These are phyloP conservation scores for Alternaria novae-zelandiae DNA, from an alignment of 2,329 filamentous ascomycete genomes.

Conservation along the genomic window DNA sequence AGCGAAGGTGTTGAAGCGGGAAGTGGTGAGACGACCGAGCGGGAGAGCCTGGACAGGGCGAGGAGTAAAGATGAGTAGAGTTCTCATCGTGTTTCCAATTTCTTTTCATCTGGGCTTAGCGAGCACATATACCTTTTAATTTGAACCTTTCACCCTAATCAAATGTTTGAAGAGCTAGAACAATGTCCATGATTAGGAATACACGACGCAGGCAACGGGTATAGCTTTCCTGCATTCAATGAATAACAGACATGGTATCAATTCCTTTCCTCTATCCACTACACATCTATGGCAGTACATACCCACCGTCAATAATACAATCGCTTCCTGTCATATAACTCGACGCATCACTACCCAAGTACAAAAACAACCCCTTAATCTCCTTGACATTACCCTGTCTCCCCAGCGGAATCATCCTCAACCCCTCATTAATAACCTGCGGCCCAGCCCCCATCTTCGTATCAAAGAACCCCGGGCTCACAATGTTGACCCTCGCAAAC, in stretches of 20 bases:
- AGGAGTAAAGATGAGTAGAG: conserved; percentile 21
- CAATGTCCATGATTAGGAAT: background rate
- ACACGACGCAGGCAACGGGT: background rate
- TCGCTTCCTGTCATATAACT: conserved; percentile 80
- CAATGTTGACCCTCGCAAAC: conserved; percentile 70
- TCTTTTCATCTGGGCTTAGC: conserved; percentile 1
- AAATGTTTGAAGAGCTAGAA: background rate
- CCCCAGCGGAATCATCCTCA: conserved; percentile 77
- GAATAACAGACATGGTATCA: background rate
- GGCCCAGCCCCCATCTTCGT: conserved; percentile 68
- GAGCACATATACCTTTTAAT: background rate
- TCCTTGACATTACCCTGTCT: conserved; percentile 75
- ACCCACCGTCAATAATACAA: conserved; percentile 77
- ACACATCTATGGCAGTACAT: conserved; percentile 53
- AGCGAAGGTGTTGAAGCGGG: conserved; percentile 7
- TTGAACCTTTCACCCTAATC: background rate
- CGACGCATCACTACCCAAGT: conserved; percentile 79
- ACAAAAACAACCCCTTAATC: conserved; percentile 81
- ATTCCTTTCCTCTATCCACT: background rate
- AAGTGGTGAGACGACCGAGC: conserved; percentile 14
- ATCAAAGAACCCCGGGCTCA: conserved; percentile 70
- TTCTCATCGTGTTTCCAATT: background rate
- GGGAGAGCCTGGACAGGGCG: conserved; percentile 10
- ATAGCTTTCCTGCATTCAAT: background rate
- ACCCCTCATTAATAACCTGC: conserved; percentile 67